A percentile compares a stretch with the other conserved stretches of the same genome.
These are phyloP conservation scores for Gloeophyllum trabeum DNA, from an alignment of 768 basidiomycete genomes.

Conservation along the genomic window DNA sequence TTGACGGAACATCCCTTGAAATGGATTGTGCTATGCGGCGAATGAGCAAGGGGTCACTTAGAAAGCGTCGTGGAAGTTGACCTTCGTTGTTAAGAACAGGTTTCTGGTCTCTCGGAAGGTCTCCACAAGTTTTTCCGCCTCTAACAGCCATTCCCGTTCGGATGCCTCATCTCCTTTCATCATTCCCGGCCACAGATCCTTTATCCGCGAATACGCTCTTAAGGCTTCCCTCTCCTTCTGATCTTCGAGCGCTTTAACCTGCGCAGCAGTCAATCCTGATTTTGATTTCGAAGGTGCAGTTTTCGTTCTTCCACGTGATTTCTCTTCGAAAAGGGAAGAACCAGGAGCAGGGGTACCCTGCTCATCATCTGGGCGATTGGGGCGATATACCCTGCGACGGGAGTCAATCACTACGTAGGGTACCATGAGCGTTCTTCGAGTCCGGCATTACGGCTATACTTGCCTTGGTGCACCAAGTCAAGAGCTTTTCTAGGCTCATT, in stretches of 20 bases:
- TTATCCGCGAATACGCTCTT: conserved; percentile 44
- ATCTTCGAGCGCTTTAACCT: conserved; percentile 51
- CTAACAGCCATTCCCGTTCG: conserved; percentile 65
- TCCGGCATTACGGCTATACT: conserved; percentile 2
- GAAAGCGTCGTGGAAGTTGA: conserved; percentile 23
- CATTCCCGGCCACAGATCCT: conserved; percentile 53
- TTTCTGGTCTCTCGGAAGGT: conserved; percentile 81
- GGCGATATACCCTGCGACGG: conserved; percentile 11
- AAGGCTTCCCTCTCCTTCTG: conserved; percentile 57
- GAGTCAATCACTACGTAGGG: conserved; percentile 29
- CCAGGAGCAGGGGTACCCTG: conserved; percentile 13
- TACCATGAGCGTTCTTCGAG: too few relatives aligned
- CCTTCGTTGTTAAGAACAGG: conserved; percentile 71
- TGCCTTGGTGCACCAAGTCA: conserved; percentile 77
- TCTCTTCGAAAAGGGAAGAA: conserved; percentile 59
- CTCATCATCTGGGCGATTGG: conserved; percentile 7
- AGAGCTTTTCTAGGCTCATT: conserved; percentile 75
- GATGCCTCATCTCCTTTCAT: conserved; percentile 36
- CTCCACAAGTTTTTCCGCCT: conserved; percentile 81
- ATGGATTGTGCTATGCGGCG: conserved; percentile 33
- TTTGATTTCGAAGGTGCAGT: conserved; percentile 20
- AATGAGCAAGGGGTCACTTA: background rate
- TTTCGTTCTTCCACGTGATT: conserved; percentile 26
- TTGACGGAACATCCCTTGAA: conserved; percentile 66
- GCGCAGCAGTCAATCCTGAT: conserved; percentile 42